These are phyloP conservation scores for Leishmania gerbilli DNA, from an alignment of 208 protist species.

Conservation along the genomic window DNA sequence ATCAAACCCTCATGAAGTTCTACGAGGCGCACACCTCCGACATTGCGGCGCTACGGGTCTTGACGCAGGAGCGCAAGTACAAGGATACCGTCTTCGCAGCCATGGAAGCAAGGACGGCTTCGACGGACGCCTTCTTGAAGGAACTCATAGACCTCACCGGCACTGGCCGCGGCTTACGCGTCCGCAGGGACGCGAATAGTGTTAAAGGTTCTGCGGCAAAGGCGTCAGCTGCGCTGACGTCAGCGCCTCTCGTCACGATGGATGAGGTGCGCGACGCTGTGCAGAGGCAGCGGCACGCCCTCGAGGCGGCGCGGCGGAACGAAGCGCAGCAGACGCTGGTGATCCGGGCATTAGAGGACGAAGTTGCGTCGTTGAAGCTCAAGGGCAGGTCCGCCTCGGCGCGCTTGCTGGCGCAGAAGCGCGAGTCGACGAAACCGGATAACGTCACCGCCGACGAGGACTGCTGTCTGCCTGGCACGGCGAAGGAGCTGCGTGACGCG, in stretches of 20 bases:
- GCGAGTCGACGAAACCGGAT: neutral
- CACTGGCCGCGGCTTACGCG: conserved; percentile 24
- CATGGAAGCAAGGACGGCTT: conserved; percentile 28
- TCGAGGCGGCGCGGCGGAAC: conserved; percentile 15
- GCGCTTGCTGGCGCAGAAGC: conserved; percentile 17
- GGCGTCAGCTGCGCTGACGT: neutral
- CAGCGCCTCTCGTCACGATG: conserved; percentile 14
- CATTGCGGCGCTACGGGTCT: conserved; percentile 22
- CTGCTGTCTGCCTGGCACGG: conserved; percentile 36
- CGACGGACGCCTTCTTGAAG: conserved; percentile 35
- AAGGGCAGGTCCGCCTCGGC: neutral
- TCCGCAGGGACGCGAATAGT: conserved; percentile 21
- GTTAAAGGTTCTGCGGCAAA: neutral
- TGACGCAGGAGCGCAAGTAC: conserved; percentile 39
- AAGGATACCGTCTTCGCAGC: conserved; percentile 21
- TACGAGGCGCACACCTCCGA: conserved; percentile 33
- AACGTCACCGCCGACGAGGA: conserved; percentile 1
- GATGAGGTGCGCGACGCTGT: conserved; percentile 45
- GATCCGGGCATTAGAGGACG: conserved; percentile 31
- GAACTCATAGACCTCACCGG: conserved; percentile 31
- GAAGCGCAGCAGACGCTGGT: conserved; percentile 27
- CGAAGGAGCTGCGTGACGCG: conserved; percentile 35
- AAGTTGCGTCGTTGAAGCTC: conserved; percentile 31
- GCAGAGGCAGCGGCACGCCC: conserved; percentile 31
- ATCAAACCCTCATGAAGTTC: conserved; percentile 26